Evolutionary conservation across 129 eudicot species (phyloP).

Genomic region (Escallonia herrerae): DNA sequence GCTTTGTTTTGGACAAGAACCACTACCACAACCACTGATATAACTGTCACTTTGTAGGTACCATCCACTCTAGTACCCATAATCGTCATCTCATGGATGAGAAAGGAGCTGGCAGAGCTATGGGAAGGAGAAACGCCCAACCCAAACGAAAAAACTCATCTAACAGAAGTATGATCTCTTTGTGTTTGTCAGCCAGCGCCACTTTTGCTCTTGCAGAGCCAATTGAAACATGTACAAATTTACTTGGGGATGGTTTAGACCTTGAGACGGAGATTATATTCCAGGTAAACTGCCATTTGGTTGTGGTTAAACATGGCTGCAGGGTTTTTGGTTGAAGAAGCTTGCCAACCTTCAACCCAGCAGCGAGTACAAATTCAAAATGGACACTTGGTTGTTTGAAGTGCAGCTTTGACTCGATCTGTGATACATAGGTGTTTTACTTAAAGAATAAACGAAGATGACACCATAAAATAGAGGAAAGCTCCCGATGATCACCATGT

Average conservation of each 20-base stretch:
- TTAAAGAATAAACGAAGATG: too few relatives aligned
- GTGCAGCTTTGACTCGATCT: too few relatives aligned
- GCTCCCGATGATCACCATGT: too few relatives aligned
- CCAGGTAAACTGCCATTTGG: constrained; percentile 19
- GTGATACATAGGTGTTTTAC: too few relatives aligned
- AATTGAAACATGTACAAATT: constrained; percentile 32
- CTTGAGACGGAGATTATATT: constrained; percentile 2
- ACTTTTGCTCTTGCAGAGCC: not conserved
- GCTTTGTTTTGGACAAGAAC: too few relatives aligned
- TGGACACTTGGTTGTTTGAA: too few relatives aligned
- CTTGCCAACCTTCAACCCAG: not conserved
- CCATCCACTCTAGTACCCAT: constrained; percentile 86
- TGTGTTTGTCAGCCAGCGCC: not conserved
- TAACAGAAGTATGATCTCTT: constrained; percentile 40
- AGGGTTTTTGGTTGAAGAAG: constrained; percentile 2
- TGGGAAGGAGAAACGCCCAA: constrained; percentile 74
- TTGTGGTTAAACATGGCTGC: constrained; percentile 14
- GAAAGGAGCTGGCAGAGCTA: constrained; percentile 74
- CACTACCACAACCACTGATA: not conserved
- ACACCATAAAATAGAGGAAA: too few relatives aligned
- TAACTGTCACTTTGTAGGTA: constrained; percentile 38
- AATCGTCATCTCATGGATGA: constrained; percentile 69
- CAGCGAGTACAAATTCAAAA: too few relatives aligned
- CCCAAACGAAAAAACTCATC: constrained; percentile 52
- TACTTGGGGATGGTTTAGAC: constrained; percentile 22